phyloP scores from a whole-genome alignment of 106 monocot genomes.

The Ottelia alismoides region DNA sequence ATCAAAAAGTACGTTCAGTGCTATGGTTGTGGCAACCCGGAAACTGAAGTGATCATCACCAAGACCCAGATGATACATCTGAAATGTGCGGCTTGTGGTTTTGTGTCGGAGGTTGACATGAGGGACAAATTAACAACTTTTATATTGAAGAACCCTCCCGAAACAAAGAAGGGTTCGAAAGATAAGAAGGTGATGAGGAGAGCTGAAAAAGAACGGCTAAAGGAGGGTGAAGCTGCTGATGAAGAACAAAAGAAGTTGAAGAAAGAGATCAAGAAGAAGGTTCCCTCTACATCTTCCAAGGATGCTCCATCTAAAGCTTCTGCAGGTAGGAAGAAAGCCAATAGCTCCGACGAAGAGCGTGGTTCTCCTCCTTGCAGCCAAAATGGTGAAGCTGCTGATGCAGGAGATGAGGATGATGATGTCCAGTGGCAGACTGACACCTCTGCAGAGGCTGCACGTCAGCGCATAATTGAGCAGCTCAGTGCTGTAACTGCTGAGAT shows the following conservation, averaged over 20 bases:
- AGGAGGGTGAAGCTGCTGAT: slow-evolving; percentile 73
- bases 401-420: slow-evolving; percentile 35
- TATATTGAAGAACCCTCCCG: slow-evolving; percentile 64
- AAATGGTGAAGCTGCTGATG: slow-evolving; percentile 23
- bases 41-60: slow-evolving; percentile 61
- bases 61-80: slow-evolving; percentile 62
- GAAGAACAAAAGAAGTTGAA: slow-evolving; percentile 72
- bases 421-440: slow-evolving; percentile 78
- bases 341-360: slow-evolving; percentile 43
- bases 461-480: slow-evolving; percentile 59
- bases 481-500: slow-evolving; percentile 63
- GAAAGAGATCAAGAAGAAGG: slow-evolving; percentile 56
- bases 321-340: slow-evolving; percentile 21
- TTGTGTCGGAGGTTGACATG: slow-evolving; percentile 71
- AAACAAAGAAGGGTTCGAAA: slow-evolving; percentile 51
- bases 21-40: slow-evolving; percentile 75
- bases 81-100: slow-evolving; percentile 81
- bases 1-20: slow-evolving; percentile 85
- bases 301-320: slow-evolving; percentile 5
- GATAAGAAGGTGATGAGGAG: slow-evolving; percentile 70
- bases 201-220: slow-evolving; percentile 71
- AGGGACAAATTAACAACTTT: slow-evolving; percentile 68
- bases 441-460: slow-evolving; percentile 50
- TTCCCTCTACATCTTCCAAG: background rate
- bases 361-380: slow-evolving; percentile 39